A percentile compares a stretch with the other conserved stretches of the same genome.
These are phyloP conservation scores for Solanum arcanum DNA, from an alignment of 257 asterid species.

Conservation along the genomic window DNA sequence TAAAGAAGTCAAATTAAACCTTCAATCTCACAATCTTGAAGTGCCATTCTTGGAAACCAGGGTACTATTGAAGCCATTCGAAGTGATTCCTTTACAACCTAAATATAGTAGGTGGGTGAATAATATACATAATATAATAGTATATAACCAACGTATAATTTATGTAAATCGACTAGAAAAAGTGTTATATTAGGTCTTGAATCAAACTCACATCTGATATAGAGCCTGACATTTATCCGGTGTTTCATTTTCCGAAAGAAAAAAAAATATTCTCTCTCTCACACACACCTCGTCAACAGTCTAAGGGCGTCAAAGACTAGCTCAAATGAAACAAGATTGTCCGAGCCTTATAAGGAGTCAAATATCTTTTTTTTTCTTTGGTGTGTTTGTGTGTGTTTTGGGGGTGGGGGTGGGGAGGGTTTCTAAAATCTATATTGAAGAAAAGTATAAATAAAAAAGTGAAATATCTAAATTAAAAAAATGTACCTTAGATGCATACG, in stretches of 20 bases:
- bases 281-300: background rate
- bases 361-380: background rate
- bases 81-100: background rate
- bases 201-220: too few species aligned
- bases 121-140: background rate
- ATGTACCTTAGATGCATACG: background rate
- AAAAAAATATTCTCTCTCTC: background rate
- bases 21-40: background rate
- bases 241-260: background rate
- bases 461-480: background rate
- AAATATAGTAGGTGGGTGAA: background rate
- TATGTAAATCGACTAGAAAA: background rate
- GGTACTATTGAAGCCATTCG: background rate
- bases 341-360: too few species aligned
- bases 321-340: too few species aligned
- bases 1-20: background rate
- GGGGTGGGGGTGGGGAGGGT: too few species aligned
- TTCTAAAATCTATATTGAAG: background rate
- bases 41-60: slow-evolving; percentile 1
- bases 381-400: background rate
- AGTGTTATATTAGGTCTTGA: too few species aligned
- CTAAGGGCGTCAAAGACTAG: background rate
- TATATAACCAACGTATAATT: background rate
- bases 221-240: too few species aligned
- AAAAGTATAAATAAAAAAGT: background rate